Conservation (phyloP, 495 filamentous ascomycete species). For the Penicillium salamii region DNA sequence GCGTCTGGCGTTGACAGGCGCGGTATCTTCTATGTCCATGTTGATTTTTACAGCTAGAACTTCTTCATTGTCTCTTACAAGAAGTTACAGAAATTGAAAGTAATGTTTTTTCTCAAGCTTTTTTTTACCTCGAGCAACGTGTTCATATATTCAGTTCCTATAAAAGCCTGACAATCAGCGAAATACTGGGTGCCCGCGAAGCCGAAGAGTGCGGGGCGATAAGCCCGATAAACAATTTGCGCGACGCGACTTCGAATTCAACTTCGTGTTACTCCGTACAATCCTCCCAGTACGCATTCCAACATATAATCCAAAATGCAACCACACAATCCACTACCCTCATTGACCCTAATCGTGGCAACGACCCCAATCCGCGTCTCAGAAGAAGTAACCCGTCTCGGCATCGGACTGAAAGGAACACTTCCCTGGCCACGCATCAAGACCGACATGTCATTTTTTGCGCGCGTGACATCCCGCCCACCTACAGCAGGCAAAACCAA, state of each 20-base stretch:
- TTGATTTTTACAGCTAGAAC: not conserved
- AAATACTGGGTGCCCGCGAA: no score
- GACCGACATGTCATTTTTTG: constrained; percentile 91
- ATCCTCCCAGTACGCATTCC: not conserved
- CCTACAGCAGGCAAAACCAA: constrained; percentile 48
- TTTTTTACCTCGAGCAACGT: no score
- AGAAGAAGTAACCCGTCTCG: constrained; percentile 57
- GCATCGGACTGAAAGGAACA: constrained; percentile 76
- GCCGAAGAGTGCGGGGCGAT: no score
- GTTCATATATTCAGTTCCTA: no score
- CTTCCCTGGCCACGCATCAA: constrained; percentile 89
- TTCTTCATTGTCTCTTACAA: no score
- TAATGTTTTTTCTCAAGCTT: no score
- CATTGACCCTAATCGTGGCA: constrained; percentile 43
- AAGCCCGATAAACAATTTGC: not conserved
- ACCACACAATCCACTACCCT: constrained; percentile 19
- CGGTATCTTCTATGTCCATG: not conserved
- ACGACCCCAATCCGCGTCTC: constrained; percentile 36
- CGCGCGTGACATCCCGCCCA: constrained; percentile 76
- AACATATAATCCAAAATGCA: constrained; percentile 18
- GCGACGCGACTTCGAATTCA: constrained; percentile 1
- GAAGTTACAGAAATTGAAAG: no score
- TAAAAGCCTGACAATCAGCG: no score
- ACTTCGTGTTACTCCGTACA: not conserved
- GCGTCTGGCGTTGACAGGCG: not conserved